phyloP scores from a whole-genome alignment of 768 basidiomycete genomes.

The Amanita fuliginea region DNA sequence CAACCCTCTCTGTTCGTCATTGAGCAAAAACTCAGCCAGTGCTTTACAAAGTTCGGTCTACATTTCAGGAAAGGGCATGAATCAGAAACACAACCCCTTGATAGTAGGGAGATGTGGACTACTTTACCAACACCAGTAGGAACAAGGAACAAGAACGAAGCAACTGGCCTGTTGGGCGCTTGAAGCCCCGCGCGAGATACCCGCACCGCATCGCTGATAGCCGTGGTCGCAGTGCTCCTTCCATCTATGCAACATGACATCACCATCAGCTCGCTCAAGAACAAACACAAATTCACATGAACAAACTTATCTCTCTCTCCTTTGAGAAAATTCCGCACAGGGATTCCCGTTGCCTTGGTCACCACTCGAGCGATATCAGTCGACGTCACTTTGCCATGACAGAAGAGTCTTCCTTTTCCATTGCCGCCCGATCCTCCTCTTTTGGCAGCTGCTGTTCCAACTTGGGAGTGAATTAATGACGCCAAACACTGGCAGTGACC shows the following conservation, averaged over 20 bases:
- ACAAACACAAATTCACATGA: constrained; percentile 46
- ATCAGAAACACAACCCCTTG: background rate
- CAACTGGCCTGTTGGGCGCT: constrained; percentile 81
- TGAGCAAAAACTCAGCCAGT: constrained; percentile 80
- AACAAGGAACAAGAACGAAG: constrained; percentile 86
- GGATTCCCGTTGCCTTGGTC: constrained; percentile 83
- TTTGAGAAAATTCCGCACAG: constrained; percentile 78
- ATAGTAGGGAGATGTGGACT: constrained; percentile 1
- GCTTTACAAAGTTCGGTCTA: constrained; percentile 88
- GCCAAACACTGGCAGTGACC: constrained; percentile 68
- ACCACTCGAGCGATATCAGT: constrained; percentile 84
- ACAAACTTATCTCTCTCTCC: constrained; percentile 87
- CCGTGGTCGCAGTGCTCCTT: constrained; percentile 53
- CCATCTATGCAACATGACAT: constrained; percentile 58
- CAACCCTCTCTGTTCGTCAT: constrained; percentile 81
- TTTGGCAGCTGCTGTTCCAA: constrained; percentile 61
- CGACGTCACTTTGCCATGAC: constrained; percentile 81
- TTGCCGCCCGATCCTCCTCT: constrained; percentile 26
- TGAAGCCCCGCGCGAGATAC: constrained; percentile 88
- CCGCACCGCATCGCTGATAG: constrained; percentile 84
- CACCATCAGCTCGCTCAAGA: background rate
- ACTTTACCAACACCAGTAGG: constrained; percentile 85
- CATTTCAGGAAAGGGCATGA: background rate
- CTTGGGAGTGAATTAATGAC: constrained; percentile 83
- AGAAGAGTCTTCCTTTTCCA: constrained; percentile 33